A percentile compares a stretch with the other conserved stretches of the same genome.
These are phyloP conservation scores for Esteya vermicola DNA, from an alignment of 2,329 filamentous ascomycete species.

Conservation along the genomic window DNA sequence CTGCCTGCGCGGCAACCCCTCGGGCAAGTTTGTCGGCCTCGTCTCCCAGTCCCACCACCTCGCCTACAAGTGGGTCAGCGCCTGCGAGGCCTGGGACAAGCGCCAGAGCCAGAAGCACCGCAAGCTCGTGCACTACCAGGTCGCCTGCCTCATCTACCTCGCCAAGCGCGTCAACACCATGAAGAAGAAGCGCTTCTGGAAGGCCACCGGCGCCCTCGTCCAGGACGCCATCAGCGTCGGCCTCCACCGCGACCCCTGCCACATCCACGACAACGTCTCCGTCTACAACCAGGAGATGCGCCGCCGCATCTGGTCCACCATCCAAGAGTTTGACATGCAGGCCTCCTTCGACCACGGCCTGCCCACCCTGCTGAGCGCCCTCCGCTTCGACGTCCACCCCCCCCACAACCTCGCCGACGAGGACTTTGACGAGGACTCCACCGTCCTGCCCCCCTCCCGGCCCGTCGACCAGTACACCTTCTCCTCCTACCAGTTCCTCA, in stretches of 20 bases:
- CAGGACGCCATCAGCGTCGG: conserved; percentile 45
- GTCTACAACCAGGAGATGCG: conserved; percentile 50
- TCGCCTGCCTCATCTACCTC: conserved; percentile 44
- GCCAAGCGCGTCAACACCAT: conserved; percentile 48
- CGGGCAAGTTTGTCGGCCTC: conserved; percentile 41
- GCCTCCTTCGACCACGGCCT: conserved; percentile 46
- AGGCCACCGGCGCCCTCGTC: conserved; percentile 37
- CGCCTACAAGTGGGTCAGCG: conserved; percentile 41
- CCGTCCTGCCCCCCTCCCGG: conserved; percentile 33
- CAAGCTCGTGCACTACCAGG: conserved; percentile 45
- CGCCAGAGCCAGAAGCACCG: conserved; percentile 48
- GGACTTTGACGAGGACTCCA: conserved; percentile 36
- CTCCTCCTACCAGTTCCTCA: conserved; percentile 43
- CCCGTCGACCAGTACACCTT: conserved; percentile 40
- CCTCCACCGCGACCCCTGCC: conserved; percentile 43
- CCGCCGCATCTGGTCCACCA: conserved; percentile 42
- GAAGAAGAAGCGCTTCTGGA: conserved; percentile 51
- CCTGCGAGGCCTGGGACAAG: conserved; percentile 38
- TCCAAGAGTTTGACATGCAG: conserved; percentile 48
- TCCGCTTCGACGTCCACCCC: conserved; percentile 39
- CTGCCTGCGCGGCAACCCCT: conserved; percentile 37
- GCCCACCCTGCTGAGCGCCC: conserved; percentile 40
- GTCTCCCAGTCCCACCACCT: conserved; percentile 40
- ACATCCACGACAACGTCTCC: conserved; percentile 38
- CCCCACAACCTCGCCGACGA: conserved; percentile 40